Percentiles rank a stretch among this genome's conserved stretches.
Evolutionary conservation across 371 early-diverging fungal genomes (phyloP).

Genomic region (Mortierella sp.): DNA sequence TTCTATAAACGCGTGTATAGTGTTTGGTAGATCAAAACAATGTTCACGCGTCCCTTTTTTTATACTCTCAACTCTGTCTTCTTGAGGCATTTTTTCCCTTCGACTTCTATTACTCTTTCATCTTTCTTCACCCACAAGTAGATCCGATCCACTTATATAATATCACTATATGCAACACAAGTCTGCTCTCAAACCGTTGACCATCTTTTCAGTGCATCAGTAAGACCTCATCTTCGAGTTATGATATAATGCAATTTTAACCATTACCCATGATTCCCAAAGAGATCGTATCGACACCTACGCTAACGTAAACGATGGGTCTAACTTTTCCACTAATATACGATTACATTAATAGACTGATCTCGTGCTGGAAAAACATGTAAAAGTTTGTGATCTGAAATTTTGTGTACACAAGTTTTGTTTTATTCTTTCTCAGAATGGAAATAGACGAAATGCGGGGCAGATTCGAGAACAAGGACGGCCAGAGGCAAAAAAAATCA

Average conservation of each 20-base stretch:
- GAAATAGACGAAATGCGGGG: slow-evolving; percentile 46
- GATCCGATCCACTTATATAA: slow-evolving; percentile 19
- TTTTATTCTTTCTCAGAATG: slow-evolving; percentile 19
- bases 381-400: neutral
- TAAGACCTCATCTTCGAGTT: slow-evolving; percentile 2
- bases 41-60: neutral
- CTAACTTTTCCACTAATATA: neutral
- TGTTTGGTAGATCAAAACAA: slow-evolving; percentile 1
- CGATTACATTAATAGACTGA: neutral
- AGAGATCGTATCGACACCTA: neutral
- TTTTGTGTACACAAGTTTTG: neutral
- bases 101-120: neutral
- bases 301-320: neutral
- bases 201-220: neutral
- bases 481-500: neutral
- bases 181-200: slow-evolving; percentile 1
- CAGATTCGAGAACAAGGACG: slow-evolving; percentile 9
- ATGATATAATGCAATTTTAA: neutral
- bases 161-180: slow-evolving; percentile 6
- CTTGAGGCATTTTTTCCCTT: neutral
- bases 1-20: slow-evolving; percentile 28
- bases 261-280: neutral
- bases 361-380: neutral
- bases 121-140: slow-evolving; percentile 18
- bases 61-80: neutral